Base-by-base conservation (phyloP, 768 basidiomycete species). In the Tylopilus plumbeoviolaceoides region DNA sequence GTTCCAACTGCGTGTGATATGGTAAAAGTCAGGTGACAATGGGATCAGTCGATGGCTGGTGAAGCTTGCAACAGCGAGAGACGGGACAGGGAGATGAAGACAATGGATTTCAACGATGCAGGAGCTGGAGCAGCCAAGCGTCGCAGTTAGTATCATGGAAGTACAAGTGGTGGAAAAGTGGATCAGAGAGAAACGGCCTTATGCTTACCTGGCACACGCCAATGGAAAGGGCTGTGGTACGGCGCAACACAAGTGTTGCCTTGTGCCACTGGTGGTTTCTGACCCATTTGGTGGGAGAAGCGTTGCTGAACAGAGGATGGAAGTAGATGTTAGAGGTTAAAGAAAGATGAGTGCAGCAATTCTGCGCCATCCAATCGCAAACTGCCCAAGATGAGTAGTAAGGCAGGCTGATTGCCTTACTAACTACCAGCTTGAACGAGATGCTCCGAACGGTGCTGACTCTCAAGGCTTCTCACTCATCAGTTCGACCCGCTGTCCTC, bases 391-490 rank as follows among this genome's bases (percentile, higher is more conserved):
- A n/a, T n/a, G n/a, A n/a, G n/a, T n/a, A n/a, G n/a, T n/a, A n/a
- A n/a, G n/a, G n/a, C n/a, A n/a, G n/a, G n/a, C n/a, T n/a, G n/a
- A n/a, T n/a, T n/a, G n/a, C n/a, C n/a, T n/a, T n/a, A n/a, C n/a
- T n/a, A n/a, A n/a, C 11, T 15, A 36, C n/a, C n/a, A n/a, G n/a
- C n/a, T n/a, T n/a, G n/a, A n/a, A 14, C 14, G 50, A 44, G 42
- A 68, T 69, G 68, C 51, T 71, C 30, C 67, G 65, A 51, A 44
- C 46, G 18, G 52, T 69, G 17, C 18, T n/a, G n/a, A n/a, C n/a
- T n/a, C n/a, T 54, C 41, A 61, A 47, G 18, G 52, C 47, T 11
- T 46, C 57, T 1, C 67, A 57, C 39, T 48, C 48, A 28, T 45
- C 53, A 15, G 33, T 48, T 35, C 60, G 55, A 27, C 43, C 60